Evolutionary conservation across 495 filamentous ascomycete species (phyloP), one percentile per base, ranked within the genome.

Genomic region (Xylaria flabelliformis): DNA sequence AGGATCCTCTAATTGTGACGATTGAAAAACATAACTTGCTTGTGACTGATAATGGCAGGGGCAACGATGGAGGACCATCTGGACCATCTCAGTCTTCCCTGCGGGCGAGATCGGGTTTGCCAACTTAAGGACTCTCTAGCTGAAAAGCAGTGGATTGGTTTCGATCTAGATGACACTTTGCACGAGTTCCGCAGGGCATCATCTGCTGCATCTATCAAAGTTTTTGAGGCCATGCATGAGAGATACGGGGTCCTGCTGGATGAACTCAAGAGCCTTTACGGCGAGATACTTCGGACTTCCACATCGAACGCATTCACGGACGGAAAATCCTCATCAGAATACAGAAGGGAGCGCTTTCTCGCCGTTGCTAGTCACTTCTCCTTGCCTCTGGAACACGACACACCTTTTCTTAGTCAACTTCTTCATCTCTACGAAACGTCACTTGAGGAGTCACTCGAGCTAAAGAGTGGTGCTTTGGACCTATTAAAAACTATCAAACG

Each of bases 101-200:
- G 44, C 46, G 68, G 68, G 68, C 3, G 46, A 29, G 51, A 63
- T 8, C 53, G 56, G 26, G 39, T 64, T 19, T 3, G 3, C 0
- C 63, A 56, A 32, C 73, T 74, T 3, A 13, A 21, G 1, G 64
- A 55, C 0, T 26, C 26, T 8, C 58, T 70, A 1, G 56, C 67
- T 1, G 69, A 67, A 66, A 83, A 81, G 73, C 64, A 26, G 17
- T 83, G 81, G 78, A 79, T 82, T 50, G 81, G 80, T 8, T 83
- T 85, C 59, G 83, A 83, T 50, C 78, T 85, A 12, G 83, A 85
- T 69, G 80, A 82, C 69, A 83, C 83, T 0, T 73, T 85, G n/a
- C 83, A 85, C 64, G 78, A 82, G 46, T 83, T 84, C 64, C 78
- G 80, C 68, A 72, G 69, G 44, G 80, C 81, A 17, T 82, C 82